phyloP scores from a whole-genome alignment of 2,329 filamentous ascomycete genomes.

The Colletotrichum tropicale region DNA sequence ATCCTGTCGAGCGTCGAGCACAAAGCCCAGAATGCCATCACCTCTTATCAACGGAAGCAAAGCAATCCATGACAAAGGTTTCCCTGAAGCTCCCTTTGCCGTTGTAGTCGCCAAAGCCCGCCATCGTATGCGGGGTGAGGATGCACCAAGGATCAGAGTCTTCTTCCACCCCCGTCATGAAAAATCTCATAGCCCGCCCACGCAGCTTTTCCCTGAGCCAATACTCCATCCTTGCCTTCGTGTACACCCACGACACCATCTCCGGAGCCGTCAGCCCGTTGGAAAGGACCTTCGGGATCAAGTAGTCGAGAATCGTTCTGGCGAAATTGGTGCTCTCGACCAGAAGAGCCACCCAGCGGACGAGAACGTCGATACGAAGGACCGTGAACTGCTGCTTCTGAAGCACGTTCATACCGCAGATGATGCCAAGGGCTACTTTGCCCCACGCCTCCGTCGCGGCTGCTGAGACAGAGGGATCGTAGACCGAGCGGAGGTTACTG shows the following conservation, averaged over 20 bases:
- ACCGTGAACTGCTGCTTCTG: background rate
- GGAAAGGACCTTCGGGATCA: background rate
- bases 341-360: background rate
- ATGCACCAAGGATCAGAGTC: background rate
- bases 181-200: background rate
- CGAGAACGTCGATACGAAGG: background rate
- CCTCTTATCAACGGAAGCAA: background rate
- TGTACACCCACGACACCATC: background rate
- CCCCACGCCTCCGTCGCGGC: background rate
- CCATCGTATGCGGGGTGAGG: background rate
- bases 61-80: background rate
- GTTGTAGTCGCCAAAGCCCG: slow-evolving; percentile 1
- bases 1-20: no score
- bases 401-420: slow-evolving; percentile 4
- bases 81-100: slow-evolving; percentile 9
- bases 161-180: background rate
- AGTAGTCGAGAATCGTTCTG: background rate
- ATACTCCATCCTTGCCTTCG: background rate
- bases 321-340: slow-evolving; percentile 1
- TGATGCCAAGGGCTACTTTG: background rate
- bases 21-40: background rate
- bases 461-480: background rate
- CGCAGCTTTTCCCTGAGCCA: background rate
- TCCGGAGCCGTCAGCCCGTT: background rate
- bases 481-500: background rate